Percentiles rank a stretch among this genome's conserved stretches.
Evolutionary conservation across 2,329 filamentous ascomycete genomes (phyloP).

Genomic region (Trichophyton simii): DNA sequence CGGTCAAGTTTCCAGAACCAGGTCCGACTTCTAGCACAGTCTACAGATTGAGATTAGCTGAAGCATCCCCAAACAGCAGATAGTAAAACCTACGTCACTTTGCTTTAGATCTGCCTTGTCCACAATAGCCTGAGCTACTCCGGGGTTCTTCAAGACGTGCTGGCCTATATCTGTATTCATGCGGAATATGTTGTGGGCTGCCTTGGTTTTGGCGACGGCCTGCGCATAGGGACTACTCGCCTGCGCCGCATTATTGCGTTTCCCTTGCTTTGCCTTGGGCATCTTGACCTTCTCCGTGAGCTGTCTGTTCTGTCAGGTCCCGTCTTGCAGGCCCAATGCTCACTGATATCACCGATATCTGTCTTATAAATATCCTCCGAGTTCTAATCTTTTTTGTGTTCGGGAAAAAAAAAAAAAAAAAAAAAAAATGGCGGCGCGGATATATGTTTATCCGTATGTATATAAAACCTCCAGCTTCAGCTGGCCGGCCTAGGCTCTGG

Average conservation of each 20-base stretch:
- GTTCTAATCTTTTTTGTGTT: too few relatives aligned
- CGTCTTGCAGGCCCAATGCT: neutral
- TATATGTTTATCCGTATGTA: neutral
- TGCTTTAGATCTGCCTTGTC: conserved; percentile 83
- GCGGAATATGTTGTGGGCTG: conserved; percentile 80
- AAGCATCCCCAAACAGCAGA: neutral
- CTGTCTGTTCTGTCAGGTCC: neutral
- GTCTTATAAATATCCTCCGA: neutral
- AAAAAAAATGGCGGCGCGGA: neutral
- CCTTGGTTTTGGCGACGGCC: conserved; percentile 36
- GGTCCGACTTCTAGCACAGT: conserved; percentile 86
- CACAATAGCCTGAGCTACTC: conserved; percentile 69
- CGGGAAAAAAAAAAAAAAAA: neutral
- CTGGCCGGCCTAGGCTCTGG: too few relatives aligned
- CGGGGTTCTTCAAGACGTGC: conserved; percentile 87
- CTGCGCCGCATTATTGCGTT: conserved; percentile 40
- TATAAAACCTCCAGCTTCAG: neutral
- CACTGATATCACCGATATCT: neutral
- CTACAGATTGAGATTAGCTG: conserved; percentile 24
- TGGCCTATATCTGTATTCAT: conserved; percentile 87
- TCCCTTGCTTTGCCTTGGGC: conserved; percentile 43
- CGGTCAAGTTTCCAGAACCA: conserved; percentile 78
- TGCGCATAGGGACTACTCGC: conserved; percentile 29
- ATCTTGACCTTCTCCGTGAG: conserved; percentile 23
- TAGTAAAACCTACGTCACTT: conserved; percentile 45